Conservation (phyloP, 106 monocot species). For the Dendrobium huoshanense region DNA sequence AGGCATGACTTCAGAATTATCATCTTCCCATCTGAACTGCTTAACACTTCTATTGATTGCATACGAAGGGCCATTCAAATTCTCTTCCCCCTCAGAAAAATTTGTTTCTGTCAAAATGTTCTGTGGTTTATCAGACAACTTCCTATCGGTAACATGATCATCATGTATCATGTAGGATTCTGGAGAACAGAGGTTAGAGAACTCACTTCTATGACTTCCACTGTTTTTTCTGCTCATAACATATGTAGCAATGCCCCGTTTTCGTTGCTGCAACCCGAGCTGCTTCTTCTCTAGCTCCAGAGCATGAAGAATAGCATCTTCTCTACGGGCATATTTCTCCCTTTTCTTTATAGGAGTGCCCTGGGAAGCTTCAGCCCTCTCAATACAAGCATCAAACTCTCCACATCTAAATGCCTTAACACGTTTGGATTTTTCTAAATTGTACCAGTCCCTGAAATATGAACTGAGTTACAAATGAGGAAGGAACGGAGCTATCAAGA, state of each 20-base stretch:
- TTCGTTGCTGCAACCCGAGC: slow-evolving; percentile 32
- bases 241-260: slow-evolving; percentile 18
- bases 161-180: slow-evolving; percentile 20
- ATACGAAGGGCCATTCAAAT: slow-evolving; percentile 7
- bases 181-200: slow-evolving; percentile 18
- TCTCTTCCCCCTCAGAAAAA: slow-evolving; percentile 20
- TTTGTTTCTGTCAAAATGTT: slow-evolving; percentile 17
- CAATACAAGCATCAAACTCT: slow-evolving; percentile 96
- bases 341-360: slow-evolving; percentile 82
- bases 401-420: slow-evolving; percentile 96
- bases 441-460: slow-evolving; percentile 89
- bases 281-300: slow-evolving; percentile 79
- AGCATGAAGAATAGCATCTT: slow-evolving; percentile 98
- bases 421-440: slow-evolving; percentile 94
- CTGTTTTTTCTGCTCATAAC: slow-evolving; percentile 19
- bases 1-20: slow-evolving; percentile 30
- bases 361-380: slow-evolving; percentile 81
- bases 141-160: slow-evolving; percentile 19
- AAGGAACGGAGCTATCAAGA: background rate
- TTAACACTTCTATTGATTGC: slow-evolving; percentile 19
- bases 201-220: slow-evolving; percentile 20
- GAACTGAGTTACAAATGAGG: background rate
- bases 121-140: slow-evolving; percentile 24
- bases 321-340: slow-evolving; percentile 94
- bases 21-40: slow-evolving; percentile 28